Base-by-base conservation (phyloP, 2,329 filamentous ascomycete species). In the Mycocentrospora acerina region DNA sequence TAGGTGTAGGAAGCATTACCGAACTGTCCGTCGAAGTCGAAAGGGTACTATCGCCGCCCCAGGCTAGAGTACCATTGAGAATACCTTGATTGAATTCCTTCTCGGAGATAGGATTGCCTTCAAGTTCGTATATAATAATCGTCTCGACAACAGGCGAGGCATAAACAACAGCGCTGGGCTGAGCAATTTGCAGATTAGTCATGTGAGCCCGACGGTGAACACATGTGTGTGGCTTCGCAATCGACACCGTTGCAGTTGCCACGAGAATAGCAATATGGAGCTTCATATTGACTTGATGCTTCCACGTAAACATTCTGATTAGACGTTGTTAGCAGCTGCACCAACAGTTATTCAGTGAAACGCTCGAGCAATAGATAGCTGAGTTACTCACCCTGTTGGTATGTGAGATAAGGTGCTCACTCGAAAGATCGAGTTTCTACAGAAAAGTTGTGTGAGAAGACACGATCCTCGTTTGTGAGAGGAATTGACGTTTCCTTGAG, bases 1-100 rank as follows among this genome's bases (percentile, higher is more conserved):
- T 24, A 7, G 49, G 40, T 4, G 56, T 62, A 14, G 52, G 40
- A 16, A 55, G 22, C 10, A 40, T 35, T 15, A 46, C 37, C 13
- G 50, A 40, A n/a, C 19, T 24, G 14, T 33, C 35, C 19, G 44
- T 24, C 11, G 59, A 61, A 17, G 54, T 51, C 12, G 68, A 65
- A n/a, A 71, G 59, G 19, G 54, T 79, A 51, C 81, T 79, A 30
- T 85, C 72, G 32, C 86, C 72, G 31, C 85, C 74, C 72, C 82
- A 93, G 44, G 75, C 67, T 30, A 81, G 63, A 31, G 80, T 78
- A 35, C 89, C 86, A 46, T 84, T 78, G 40, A 77, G 71, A 54
- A 97, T 77, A 49, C 89, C 88, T 38, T 79, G 64, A 70, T 85
- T 77, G 37, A 89, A 89, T 44, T 89, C 78, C 0, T 78, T 68